These are phyloP conservation scores for Avena atlantica DNA, from an alignment of 176 grass and related monocot species.

Conservation along the genomic window DNA sequence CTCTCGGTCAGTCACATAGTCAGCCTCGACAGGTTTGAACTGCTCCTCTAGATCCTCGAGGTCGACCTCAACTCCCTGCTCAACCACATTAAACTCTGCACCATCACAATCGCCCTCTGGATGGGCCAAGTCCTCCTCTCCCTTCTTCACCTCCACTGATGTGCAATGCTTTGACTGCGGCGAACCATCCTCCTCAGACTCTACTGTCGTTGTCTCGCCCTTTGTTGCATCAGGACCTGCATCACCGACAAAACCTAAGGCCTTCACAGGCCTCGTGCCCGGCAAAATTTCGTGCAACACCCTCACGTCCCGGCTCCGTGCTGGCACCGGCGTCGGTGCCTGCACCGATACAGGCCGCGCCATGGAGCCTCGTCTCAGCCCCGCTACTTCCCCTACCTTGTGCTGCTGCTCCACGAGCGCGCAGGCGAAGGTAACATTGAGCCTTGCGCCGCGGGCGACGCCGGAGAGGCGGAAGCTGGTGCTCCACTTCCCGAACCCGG, in stretches of 20 bases:
- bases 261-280: conserved; percentile 53
- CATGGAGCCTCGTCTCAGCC: conserved; percentile 38
- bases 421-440: conserved; percentile 83
- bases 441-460: conserved; percentile 75
- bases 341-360: conserved; percentile 49
- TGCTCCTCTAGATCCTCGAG: conserved; percentile 51
- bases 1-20: neutral
- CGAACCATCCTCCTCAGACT: conserved; percentile 49
- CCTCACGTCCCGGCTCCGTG: conserved; percentile 67
- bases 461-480: conserved; percentile 88
- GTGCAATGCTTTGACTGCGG: conserved; percentile 78
- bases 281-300: conserved; percentile 86
- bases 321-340: conserved; percentile 37
- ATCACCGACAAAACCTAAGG: conserved; percentile 32
- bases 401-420: conserved; percentile 55
- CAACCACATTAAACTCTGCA: conserved; percentile 68
- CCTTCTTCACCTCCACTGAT: conserved; percentile 60
- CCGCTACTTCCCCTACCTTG: conserved; percentile 48
- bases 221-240: conserved; percentile 40
- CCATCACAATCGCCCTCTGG: conserved; percentile 36
- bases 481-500: conserved; percentile 85
- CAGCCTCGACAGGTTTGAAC: conserved; percentile 29
- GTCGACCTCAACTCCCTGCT: conserved; percentile 69
- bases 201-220: conserved; percentile 17
- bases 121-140: conserved; percentile 27